Conservation (phyloP, 257 asterid genomes). For the Solanum habrochaites region DNA sequence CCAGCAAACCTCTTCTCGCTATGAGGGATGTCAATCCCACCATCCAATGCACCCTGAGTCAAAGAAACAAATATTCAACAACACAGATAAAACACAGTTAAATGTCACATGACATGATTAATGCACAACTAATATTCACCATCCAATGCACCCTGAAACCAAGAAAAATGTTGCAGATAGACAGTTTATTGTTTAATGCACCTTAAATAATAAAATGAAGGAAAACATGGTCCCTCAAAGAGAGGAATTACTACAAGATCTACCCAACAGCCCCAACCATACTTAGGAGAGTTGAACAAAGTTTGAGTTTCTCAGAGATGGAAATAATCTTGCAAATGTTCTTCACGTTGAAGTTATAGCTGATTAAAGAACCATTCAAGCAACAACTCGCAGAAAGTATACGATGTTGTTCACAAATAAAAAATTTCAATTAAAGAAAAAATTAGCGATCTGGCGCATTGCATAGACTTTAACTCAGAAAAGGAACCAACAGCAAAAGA, state of each 20-base stretch:
- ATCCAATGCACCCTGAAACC: neutral
- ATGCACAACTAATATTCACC: neutral
- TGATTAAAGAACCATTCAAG: neutral
- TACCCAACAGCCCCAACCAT: neutral
- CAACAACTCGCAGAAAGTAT: neutral
- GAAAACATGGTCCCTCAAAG: neutral
- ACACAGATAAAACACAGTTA: neutral
- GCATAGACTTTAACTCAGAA: neutral
- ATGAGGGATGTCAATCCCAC: constrained; percentile 78
- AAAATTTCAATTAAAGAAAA: neutral
- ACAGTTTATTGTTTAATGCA: neutral
- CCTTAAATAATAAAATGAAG: neutral
- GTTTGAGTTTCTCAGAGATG: neutral
- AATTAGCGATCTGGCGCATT: neutral
- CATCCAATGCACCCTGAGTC: constrained; percentile 62
- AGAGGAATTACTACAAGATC: neutral
- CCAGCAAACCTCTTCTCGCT: constrained; percentile 86
- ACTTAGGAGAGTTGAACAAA: neutral
- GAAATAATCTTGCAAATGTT: neutral
- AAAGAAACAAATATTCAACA: neutral
- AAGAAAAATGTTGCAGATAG: neutral
- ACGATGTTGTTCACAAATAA: neutral
- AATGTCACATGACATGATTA: neutral
- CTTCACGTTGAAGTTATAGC: neutral
- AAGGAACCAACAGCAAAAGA: neutral